Base-by-base conservation (phyloP, 805 yeast genomes). In the Brettanomyces bruxellensis region DNA sequence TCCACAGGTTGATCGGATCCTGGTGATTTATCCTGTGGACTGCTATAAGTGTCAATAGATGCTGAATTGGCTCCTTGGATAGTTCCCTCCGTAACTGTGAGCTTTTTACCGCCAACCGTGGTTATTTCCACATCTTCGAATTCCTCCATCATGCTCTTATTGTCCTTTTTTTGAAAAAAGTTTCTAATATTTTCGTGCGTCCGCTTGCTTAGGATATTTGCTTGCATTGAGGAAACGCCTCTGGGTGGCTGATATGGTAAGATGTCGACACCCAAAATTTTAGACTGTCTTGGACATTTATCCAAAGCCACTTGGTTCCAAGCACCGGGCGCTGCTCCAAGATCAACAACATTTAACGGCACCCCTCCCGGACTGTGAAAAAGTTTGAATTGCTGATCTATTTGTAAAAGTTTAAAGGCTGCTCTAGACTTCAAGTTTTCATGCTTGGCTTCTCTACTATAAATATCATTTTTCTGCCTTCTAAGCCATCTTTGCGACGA, bases 321-420 rank as follows among this genome's bases (percentile, higher is more conserved):
- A 3, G 95, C 89, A 0, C 96, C 96, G 0, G 96, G 96, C 0
- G 96, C 95, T 61, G 80, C 89, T 0, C 96, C 96, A 41, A 93
- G 67, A 66, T 93, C 99, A 4, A 93, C 78, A 1, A 93, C 84
- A 48, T 56, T 58, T 22, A 55, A 44, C 2, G 43, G 14, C 35
- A 40, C 47, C 8, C 43, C 39, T 22, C 34, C 23, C 3, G 45
- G 30, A 8, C 47, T 54, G 1, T 49, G 45, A 60, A 91, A 81
- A 2, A 93, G 49, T 32, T 69, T 62, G 64, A 71, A 85, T 55
- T 75, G 79, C 13, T 78, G 69, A 59, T 90, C 80, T 9, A 93
- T 71, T 58, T 91, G 95, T 23, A 80, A 61, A 34, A 93, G 68
- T 58, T 93, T 93, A 67, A 79, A 91, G 0, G 97, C 97, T 0